These are phyloP conservation scores for Neopestalotiopsis rosae DNA, from an alignment of 2,329 filamentous ascomycete species.

Conservation along the genomic window DNA sequence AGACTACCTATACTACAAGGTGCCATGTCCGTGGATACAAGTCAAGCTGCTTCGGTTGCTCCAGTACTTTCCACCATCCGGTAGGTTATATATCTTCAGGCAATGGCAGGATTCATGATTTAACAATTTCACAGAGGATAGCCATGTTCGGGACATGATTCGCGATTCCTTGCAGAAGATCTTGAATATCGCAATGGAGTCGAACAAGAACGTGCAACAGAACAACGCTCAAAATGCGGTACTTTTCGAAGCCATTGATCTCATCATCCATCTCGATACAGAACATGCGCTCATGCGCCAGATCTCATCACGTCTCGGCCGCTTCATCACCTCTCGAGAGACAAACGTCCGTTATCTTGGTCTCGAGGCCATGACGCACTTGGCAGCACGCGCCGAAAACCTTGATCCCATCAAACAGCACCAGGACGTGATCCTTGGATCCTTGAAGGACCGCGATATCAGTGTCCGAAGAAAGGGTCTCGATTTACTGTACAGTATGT, in stretches of 20 bases:
- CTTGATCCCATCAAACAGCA: constrained; percentile 98
- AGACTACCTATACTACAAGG: constrained; percentile 98
- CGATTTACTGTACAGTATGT: constrained; percentile 99
- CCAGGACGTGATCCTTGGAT: constrained; percentile 93
- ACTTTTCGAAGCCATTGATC: constrained; percentile 96
- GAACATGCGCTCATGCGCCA: constrained; percentile 95
- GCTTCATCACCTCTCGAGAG: constrained; percentile 95
- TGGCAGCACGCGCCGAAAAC: constrained; percentile 91
- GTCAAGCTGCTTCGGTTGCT: constrained; percentile 90
- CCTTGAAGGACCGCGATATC: constrained; percentile 93
- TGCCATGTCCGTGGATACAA: constrained; percentile 98
- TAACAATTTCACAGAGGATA: constrained; percentile 70
- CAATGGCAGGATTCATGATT: constrained; percentile 26
- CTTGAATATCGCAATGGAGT: constrained; percentile 87
- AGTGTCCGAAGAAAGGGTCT: constrained; percentile 95
- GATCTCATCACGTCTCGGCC: constrained; percentile 87
- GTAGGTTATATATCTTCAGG: constrained; percentile 51
- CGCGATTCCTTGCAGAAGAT: constrained; percentile 91
- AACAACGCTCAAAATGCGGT: constrained; percentile 99
- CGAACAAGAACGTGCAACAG: constrained; percentile 97
- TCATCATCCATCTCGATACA: constrained; percentile 96
- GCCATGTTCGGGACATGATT: constrained; percentile 88
- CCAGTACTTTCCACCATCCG: constrained; percentile 95
- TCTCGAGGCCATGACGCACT: constrained; percentile 96
- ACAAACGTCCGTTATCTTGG: constrained; percentile 97